A percentile compares a stretch with the other conserved stretches of the same genome.
Conservation (phyloP, 139 green algal species). For the Picochlorum sp. region DNA sequence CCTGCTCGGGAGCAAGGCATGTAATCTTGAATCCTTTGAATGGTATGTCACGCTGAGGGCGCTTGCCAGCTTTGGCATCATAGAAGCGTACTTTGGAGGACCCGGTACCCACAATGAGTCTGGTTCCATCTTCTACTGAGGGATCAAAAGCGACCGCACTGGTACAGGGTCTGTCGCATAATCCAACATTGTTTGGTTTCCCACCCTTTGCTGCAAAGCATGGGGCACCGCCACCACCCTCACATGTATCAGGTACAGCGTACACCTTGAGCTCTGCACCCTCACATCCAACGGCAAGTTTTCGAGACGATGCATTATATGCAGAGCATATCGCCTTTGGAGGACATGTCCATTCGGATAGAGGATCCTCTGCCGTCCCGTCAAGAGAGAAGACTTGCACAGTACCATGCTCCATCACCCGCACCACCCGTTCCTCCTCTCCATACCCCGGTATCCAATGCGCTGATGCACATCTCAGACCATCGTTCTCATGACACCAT, state of each 20-base stretch:
- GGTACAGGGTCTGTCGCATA: slow-evolving; percentile 30
- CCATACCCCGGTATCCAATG: background rate
- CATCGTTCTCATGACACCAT: too few species aligned
- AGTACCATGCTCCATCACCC: background rate
- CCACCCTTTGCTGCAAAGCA: slow-evolving; percentile 29
- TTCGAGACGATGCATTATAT: slow-evolving; percentile 5
- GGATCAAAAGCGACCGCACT: slow-evolving; percentile 21
- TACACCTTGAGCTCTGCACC: slow-evolving; percentile 32
- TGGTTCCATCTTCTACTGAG: background rate
- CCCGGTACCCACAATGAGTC: slow-evolving; percentile 29
- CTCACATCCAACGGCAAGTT: slow-evolving; percentile 28
- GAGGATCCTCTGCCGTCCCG: background rate
- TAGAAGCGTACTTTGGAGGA: slow-evolving; percentile 40
- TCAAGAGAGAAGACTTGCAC: background rate
- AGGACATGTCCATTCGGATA: background rate
- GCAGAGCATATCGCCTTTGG: background rate
- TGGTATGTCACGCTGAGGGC: slow-evolving; percentile 48
- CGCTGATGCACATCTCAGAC: too few species aligned
- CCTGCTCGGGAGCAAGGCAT: slow-evolving; percentile 24
- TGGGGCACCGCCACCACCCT: background rate
- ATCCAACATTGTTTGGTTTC: slow-evolving; percentile 34
- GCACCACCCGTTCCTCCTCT: background rate
- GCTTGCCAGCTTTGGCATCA: slow-evolving; percentile 35
- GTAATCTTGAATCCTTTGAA: slow-evolving; percentile 47
- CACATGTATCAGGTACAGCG: slow-evolving; percentile 11